Base-by-base conservation (phyloP, 192 early-diverging fungal genomes). In the Phlyctochytrium arcticum region DNA sequence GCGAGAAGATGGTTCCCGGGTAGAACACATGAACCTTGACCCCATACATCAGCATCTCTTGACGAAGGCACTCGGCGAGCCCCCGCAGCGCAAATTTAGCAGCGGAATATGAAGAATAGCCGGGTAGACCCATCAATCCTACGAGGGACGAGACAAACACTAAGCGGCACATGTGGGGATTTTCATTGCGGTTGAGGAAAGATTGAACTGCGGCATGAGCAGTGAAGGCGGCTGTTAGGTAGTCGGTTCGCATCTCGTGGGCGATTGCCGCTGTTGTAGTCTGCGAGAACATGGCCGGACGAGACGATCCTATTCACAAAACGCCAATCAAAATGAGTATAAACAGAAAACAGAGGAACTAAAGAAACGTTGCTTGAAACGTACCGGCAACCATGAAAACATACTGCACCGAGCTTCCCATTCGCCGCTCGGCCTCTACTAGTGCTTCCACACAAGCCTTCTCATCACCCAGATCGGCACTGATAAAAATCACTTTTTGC, bases 1-100 rank as follows among this genome's bases (percentile, higher is more conserved):
- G 74, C 29, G 80, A 75, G 69, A 69, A 73, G 34, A 82, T 82
- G 69, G 76, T 79, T 33, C 73, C 75, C 6, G 77, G 77, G 32
- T 71, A 60, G 50, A 64, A 75, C 8, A 70, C 33, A 33, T 79
- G 77, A 12, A 82, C 75, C 21, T 63, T 48, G 57, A 74, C 48
- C 12, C 67, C 62, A 29, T 75, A 54, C 24, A 71, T 49, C 32
- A 49, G 19, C 31, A 82, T 37, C 66, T 82, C 80, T 37, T 50
- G 55, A 46, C 80, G 65, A 8, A 82, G 56, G 10, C 34, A 56
- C 12, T 79, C 75, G 39, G 61, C 67, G 46, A 75, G 67, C 4
- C 74, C 75, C 9, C 75, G 44, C 26, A 79, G 67, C 24, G 75
- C 80, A 44, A 60, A 76, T 59, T 82, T 82, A 51, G 71, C 70